Conservation (phyloP, 495 filamentous ascomycete species). For the Aspergillus sclerotiicarbonarius region DNA sequence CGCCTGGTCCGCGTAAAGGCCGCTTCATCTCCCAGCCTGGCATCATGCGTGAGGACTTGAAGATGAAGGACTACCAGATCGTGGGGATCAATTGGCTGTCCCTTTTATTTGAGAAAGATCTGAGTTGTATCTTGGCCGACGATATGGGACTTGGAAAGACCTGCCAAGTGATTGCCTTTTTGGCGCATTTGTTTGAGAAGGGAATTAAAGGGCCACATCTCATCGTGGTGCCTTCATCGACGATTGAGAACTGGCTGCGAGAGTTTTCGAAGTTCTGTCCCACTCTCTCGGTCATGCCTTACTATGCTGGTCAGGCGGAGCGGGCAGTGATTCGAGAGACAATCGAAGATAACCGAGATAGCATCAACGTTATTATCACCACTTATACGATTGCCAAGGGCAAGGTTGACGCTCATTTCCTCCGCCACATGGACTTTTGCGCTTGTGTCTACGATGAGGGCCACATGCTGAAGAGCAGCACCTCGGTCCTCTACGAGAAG, state of each 20-base stretch:
- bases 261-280: constrained; percentile 91
- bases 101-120: constrained; percentile 69
- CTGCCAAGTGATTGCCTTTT: constrained; percentile 90
- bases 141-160: constrained; percentile 99
- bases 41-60: constrained; percentile 66
- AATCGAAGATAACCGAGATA: constrained; percentile 58
- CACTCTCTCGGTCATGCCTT: constrained; percentile 67
- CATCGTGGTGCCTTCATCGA: constrained; percentile 87
- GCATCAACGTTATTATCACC: constrained; percentile 84
- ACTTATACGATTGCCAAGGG: constrained; percentile 76
- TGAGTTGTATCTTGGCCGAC: constrained; percentile 89
- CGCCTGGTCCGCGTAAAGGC: constrained; percentile 36
- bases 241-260: constrained; percentile 89
- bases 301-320: constrained; percentile 68
- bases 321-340: constrained; percentile 62
- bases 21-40: constrained; percentile 66
- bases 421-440: constrained; percentile 59
- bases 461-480: constrained; percentile 83
- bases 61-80: constrained; percentile 88
- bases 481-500: constrained; percentile 74
- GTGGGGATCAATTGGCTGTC: constrained; percentile 93
- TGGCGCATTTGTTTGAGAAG: constrained; percentile 74
- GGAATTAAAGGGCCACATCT: constrained; percentile 74
- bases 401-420: constrained; percentile 66
- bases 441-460: constrained; percentile 91